Evolutionary conservation across 2,329 filamentous ascomycete species (phyloP).

Genomic region (Lithohypha guttulata): DNA sequence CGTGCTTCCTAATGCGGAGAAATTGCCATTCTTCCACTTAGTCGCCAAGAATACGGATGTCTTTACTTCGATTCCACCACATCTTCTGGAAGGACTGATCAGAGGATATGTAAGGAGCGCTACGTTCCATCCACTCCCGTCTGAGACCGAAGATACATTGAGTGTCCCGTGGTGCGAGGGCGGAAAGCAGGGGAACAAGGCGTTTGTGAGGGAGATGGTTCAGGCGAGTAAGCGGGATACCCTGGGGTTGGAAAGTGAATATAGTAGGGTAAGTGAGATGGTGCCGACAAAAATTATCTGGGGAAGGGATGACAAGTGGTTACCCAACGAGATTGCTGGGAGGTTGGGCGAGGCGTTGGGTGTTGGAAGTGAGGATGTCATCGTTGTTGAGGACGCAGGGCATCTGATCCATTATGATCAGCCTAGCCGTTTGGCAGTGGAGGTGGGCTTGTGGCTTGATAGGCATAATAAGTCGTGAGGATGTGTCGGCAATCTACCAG

Average conservation of each 20-base stretch:
- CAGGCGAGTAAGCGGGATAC: conserved; percentile 27
- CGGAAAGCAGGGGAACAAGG: conserved; percentile 24
- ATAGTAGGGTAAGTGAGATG: conserved; percentile 27
- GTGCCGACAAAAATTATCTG: conserved; percentile 35
- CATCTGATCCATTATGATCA: conserved; percentile 39
- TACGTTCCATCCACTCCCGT: conserved; percentile 23
- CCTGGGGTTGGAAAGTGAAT: conserved; percentile 30
- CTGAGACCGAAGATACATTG: conserved; percentile 28
- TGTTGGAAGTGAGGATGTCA: conserved; percentile 26
- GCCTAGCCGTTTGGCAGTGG: conserved; percentile 29
- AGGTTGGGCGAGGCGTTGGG: conserved; percentile 25
- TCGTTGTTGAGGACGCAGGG: conserved; percentile 32
- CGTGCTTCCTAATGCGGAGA: conserved; percentile 34
- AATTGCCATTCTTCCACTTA: conserved; percentile 35
- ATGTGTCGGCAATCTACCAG: no score
- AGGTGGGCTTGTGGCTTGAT: conserved; percentile 29
- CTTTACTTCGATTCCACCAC: conserved; percentile 27
- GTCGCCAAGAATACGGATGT: conserved; percentile 28
- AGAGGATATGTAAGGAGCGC: conserved; percentile 33
- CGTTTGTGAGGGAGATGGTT: conserved; percentile 34
- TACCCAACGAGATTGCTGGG: conserved; percentile 31
- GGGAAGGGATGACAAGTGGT: conserved; percentile 36
- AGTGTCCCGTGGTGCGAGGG: conserved; percentile 28
- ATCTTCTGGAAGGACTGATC: conserved; percentile 32
- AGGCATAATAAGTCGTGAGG: no score